phyloP scores from a whole-genome alignment of 176 grass and related monocot species.

The Bolboschoenus planiculmis region DNA sequence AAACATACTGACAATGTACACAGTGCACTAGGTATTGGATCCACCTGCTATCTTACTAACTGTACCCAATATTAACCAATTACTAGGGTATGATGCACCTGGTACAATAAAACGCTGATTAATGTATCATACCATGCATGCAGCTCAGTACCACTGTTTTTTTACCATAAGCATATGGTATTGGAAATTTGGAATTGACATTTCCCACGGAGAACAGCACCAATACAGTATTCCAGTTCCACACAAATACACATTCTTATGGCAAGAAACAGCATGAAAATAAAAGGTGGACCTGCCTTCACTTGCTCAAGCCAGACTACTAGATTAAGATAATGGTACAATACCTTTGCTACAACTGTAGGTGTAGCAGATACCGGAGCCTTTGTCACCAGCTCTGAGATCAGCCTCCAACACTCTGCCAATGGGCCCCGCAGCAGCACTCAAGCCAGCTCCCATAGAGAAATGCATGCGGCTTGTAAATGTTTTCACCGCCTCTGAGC shows the following conservation, averaged over 20 bases:
- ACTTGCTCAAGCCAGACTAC: neutral
- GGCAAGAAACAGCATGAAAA: neutral
- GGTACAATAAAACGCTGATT: neutral
- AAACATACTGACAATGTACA: neutral
- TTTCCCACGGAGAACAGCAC: neutral
- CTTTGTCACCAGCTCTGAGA: constrained; percentile 61
- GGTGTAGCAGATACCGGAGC: constrained; percentile 76
- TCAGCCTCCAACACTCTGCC: constrained; percentile 92
- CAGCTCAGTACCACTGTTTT: too few relatives aligned
- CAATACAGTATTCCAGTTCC: neutral
- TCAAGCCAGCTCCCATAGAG: constrained; percentile 75
- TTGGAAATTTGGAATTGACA: neutral
- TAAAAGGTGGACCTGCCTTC: neutral
- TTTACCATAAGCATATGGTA: neutral
- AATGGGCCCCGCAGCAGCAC: constrained; percentile 74
- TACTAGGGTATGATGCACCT: neutral
- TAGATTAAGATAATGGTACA: neutral
- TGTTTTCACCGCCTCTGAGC: constrained; percentile 55
- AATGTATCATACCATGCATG: neutral
- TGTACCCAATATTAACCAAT: neutral
- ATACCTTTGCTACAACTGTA: constrained; percentile 98
- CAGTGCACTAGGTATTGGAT: neutral
- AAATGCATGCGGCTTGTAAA: constrained; percentile 77
- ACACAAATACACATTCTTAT: neutral
- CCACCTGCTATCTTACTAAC: neutral